Conservation (phyloP, 2,329 filamentous ascomycete species). For the Fusarium nygamai region DNA sequence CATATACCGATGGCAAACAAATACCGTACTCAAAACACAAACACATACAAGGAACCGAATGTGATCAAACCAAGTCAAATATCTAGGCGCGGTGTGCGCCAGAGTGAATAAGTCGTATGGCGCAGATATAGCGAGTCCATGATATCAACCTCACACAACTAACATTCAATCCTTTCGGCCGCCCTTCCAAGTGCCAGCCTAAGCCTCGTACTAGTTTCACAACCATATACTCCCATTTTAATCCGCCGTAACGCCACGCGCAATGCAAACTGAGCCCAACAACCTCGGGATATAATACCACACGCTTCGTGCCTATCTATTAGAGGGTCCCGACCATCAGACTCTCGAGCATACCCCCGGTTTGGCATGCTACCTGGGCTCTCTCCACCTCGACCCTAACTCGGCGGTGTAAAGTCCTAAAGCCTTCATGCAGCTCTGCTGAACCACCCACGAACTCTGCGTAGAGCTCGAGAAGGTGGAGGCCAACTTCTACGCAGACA, state of each 20-base stretch:
- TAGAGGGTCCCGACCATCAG: constrained; percentile 56
- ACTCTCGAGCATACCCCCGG: constrained; percentile 86
- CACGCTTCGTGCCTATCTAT: constrained; percentile 21
- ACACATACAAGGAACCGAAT: background rate
- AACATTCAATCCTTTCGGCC: background rate
- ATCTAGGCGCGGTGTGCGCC: constrained; percentile 5
- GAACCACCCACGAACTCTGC: constrained; percentile 80
- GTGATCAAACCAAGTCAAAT: constrained; percentile 12
- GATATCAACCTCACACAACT: background rate
- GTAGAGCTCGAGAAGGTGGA: constrained; percentile 88
- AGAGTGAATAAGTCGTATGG: background rate
- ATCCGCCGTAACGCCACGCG: constrained; percentile 42
- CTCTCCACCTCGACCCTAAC: constrained; percentile 84
- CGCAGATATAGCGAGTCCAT: background rate
- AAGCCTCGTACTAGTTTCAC: constrained; percentile 33
- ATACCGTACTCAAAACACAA: background rate
- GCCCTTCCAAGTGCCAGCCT: constrained; percentile 13
- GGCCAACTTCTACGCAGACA: constrained; percentile 83
- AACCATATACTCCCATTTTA: constrained; percentile 40
- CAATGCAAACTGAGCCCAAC: constrained; percentile 43
- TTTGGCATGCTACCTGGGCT: constrained; percentile 83
- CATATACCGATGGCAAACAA: background rate
- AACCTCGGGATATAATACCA: constrained; percentile 36
- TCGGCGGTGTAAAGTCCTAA: constrained; percentile 73
- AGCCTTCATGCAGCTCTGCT: constrained; percentile 74